phyloP scores from a whole-genome alignment of 2,329 filamentous ascomycete species.

The Fusarium mexicanum region DNA sequence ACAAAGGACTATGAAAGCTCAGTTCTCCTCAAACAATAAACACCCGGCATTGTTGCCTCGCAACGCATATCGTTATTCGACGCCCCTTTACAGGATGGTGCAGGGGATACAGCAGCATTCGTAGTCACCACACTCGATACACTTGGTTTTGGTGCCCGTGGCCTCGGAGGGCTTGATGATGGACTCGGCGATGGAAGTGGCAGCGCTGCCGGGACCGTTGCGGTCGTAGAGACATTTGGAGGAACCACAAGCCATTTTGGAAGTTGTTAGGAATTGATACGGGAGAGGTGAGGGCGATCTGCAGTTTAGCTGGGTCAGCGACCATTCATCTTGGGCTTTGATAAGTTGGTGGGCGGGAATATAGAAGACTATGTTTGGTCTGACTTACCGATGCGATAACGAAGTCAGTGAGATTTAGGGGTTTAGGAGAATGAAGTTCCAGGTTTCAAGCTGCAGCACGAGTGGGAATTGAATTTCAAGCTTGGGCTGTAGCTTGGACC shows the following conservation, averaged over 20 bases:
- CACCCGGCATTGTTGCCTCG: background rate
- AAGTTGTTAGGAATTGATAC: background rate
- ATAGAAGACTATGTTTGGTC: background rate
- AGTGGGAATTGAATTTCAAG: constrained; percentile 7
- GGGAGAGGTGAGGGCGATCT: constrained; percentile 4
- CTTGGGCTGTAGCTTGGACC: constrained; percentile 12
- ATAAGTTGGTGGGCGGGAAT: background rate
- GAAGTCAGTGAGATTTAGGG: background rate
- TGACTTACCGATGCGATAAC: constrained; percentile 2
- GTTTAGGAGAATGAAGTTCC: background rate
- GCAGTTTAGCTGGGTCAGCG: constrained; percentile 1
- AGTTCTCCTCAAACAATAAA: constrained; percentile 4
- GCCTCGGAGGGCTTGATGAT: constrained; percentile 61
- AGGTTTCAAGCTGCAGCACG: background rate
- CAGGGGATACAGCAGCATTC: constrained; percentile 67
- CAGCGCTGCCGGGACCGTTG: constrained; percentile 60
- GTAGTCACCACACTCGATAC: constrained; percentile 44
- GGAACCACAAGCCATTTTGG: constrained; percentile 41
- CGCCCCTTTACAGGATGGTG: constrained; percentile 55
- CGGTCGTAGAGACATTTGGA: constrained; percentile 38
- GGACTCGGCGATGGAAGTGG: constrained; percentile 59
- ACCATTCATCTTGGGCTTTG: background rate
- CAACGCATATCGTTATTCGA: background rate
- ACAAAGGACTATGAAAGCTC: constrained; percentile 8
- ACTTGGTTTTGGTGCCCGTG: constrained; percentile 49